A percentile compares a stretch with the other conserved stretches of the same genome.
Conservation (phyloP, 2,329 filamentous ascomycete genomes). For the Zymoseptoria passerinii region DNA sequence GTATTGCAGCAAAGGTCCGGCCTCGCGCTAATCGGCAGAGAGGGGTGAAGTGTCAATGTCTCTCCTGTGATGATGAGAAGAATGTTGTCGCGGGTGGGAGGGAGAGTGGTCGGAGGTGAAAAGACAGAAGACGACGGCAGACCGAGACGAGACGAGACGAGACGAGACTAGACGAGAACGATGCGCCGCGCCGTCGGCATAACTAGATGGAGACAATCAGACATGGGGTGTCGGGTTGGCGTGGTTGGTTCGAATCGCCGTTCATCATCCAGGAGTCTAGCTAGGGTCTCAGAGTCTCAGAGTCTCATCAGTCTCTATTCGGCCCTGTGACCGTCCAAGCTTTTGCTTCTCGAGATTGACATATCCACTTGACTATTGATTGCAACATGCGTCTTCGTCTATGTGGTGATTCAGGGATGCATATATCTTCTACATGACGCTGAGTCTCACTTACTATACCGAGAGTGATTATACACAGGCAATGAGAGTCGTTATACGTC, state of each 20-base stretch:
- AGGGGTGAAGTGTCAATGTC: not conserved
- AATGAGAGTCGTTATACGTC: not conserved
- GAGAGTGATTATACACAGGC: not conserved
- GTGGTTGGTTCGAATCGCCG: not conserved
- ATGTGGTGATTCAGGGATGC: not conserved
- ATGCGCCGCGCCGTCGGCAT: not conserved
- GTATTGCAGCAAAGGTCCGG: not conserved
- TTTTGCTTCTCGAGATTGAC: not conserved
- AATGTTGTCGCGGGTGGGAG: not conserved
- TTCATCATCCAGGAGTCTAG: not conserved
- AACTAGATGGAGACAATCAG: not conserved
- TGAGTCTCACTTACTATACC: not conserved
- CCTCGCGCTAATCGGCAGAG: not conserved
- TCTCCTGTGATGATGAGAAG: not conserved
- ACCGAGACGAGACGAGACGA: not conserved
- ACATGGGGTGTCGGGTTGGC: not conserved
- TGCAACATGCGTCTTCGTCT: too few species aligned
- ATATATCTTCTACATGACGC: too few species aligned
- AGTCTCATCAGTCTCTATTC: too few species aligned
- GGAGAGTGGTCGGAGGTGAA: not conserved
- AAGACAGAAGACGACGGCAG: not conserved
- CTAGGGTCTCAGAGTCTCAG: not conserved
- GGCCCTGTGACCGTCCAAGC: not conserved
- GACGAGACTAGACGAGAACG: not conserved
- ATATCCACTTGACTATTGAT: not conserved